A percentile compares a stretch with the other conserved stretches of the same genome.
Evolutionary conservation across 148 eudicot genomes (phyloP).

Genomic region (Silene uniflora): DNA sequence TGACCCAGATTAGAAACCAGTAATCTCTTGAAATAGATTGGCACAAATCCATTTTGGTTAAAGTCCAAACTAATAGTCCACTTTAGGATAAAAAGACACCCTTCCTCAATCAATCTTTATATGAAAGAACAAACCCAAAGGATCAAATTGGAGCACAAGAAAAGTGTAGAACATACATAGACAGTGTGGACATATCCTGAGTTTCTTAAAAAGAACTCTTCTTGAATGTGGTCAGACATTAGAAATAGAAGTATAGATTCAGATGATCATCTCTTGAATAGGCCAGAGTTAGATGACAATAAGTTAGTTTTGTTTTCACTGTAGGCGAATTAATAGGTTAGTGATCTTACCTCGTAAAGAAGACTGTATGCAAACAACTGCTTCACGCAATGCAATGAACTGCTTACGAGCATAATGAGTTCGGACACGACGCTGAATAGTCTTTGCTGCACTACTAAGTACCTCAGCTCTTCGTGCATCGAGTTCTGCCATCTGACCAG

Average conservation of each 20-base stretch:
- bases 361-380: slow-evolving; percentile 63
- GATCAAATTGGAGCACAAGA: not conserved
- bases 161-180: not conserved
- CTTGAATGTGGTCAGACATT: not conserved
- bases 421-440: slow-evolving; percentile 70
- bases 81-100: not conserved
- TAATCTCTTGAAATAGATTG: not conserved
- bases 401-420: slow-evolving; percentile 79
- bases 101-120: not conserved
- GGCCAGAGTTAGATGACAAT: slow-evolving; percentile 1
- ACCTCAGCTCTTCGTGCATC: slow-evolving; percentile 93
- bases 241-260: not conserved
- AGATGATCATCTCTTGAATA: slow-evolving; percentile 8
- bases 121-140: not conserved
- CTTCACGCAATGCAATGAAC: slow-evolving; percentile 57
- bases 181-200: not conserved
- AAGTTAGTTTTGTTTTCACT: not conserved
- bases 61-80: not conserved
- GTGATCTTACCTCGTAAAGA: slow-evolving; percentile 56
- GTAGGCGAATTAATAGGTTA: slow-evolving; percentile 13
- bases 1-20: not conserved
- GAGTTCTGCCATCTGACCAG: slow-evolving; percentile 99
- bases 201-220: not conserved
- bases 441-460: slow-evolving; percentile 75
- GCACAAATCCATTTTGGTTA: not conserved